Evolutionary conservation across 1,139 yeast species (phyloP).

Genomic region (Debaryomyces sp.): DNA sequence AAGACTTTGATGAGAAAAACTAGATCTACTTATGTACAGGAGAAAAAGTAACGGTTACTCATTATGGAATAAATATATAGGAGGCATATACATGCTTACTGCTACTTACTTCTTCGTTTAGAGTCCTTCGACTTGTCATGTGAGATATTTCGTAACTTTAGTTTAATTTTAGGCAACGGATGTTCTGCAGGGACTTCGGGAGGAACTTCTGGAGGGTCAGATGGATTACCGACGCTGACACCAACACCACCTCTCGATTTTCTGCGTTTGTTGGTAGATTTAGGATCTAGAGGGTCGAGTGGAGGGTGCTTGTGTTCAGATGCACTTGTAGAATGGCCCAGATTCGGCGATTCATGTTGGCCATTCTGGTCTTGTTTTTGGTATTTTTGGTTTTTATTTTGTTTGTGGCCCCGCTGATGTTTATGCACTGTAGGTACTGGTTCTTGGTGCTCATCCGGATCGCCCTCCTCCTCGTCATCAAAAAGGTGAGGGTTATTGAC

Average conservation of each 20-base stretch:
- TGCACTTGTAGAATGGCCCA: constrained; percentile 1
- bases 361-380: not conserved
- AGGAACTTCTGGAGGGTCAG: not conserved
- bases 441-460: constrained; percentile 17
- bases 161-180: constrained; percentile 22
- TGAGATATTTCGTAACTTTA: constrained; percentile 16
- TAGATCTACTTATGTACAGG: constrained; percentile 6
- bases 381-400: constrained; percentile 1
- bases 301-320: not conserved
- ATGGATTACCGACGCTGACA: constrained; percentile 4
- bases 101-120: constrained; percentile 8
- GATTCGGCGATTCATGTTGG: constrained; percentile 5
- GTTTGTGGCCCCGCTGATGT: not conserved
- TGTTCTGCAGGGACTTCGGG: constrained; percentile 7
- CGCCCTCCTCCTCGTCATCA: constrained; percentile 32
- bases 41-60: not conserved
- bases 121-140: constrained; percentile 14
- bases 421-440: not conserved
- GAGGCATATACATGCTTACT: not conserved
- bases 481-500: constrained; percentile 30
- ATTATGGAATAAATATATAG: constrained; percentile 4
- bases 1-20: not conserved
- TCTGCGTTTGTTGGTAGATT: constrained; percentile 24
- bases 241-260: constrained; percentile 32
- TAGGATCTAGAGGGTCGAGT: not conserved